Conservation (phyloP, 352 stramenopile genomes). For the Pythium chondricola region DNA sequence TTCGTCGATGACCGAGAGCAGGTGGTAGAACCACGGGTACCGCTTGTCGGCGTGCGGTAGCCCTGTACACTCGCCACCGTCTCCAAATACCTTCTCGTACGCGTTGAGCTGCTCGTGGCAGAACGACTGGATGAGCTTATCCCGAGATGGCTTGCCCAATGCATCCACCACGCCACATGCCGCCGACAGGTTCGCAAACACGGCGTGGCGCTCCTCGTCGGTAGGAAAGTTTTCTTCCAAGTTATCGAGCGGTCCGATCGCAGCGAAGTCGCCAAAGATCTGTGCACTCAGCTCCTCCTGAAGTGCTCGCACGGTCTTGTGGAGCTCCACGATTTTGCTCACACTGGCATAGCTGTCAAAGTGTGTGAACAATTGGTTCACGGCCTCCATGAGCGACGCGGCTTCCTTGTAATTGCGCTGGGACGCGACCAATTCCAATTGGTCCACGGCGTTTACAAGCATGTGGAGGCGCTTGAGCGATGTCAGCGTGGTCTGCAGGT, state of each 20-base stretch:
- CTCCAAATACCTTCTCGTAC: constrained; percentile 63
- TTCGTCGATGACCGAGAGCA: constrained; percentile 55
- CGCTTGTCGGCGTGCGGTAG: constrained; percentile 62
- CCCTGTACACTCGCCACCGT: constrained; percentile 41
- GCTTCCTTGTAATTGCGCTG: constrained; percentile 91
- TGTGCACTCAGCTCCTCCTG: constrained; percentile 83
- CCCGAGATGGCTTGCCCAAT: constrained; percentile 54
- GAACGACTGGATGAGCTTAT: constrained; percentile 68
- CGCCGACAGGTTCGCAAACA: constrained; percentile 62
- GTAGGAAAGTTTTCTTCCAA: constrained; percentile 70
- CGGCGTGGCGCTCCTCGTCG: constrained; percentile 52
- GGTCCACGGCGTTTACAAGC: constrained; percentile 95
- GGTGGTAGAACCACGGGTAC: constrained; percentile 80
- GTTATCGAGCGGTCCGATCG: constrained; percentile 63
- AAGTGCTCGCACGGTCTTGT: constrained; percentile 86
- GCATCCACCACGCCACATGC: constrained; percentile 66
- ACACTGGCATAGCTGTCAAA: constrained; percentile 94
- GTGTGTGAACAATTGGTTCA: constrained; percentile 93
- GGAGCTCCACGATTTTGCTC: constrained; percentile 91
- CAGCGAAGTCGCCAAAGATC: constrained; percentile 90
- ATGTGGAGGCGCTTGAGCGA: constrained; percentile 97
- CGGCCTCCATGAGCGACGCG: constrained; percentile 95
- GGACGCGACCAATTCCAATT: constrained; percentile 78
- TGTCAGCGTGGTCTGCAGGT: constrained; percentile 94
- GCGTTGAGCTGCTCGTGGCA: constrained; percentile 56